These are phyloP conservation scores for Huntiella abstrusa DNA, from an alignment of 2,329 filamentous ascomycete species.

Conservation along the genomic window DNA sequence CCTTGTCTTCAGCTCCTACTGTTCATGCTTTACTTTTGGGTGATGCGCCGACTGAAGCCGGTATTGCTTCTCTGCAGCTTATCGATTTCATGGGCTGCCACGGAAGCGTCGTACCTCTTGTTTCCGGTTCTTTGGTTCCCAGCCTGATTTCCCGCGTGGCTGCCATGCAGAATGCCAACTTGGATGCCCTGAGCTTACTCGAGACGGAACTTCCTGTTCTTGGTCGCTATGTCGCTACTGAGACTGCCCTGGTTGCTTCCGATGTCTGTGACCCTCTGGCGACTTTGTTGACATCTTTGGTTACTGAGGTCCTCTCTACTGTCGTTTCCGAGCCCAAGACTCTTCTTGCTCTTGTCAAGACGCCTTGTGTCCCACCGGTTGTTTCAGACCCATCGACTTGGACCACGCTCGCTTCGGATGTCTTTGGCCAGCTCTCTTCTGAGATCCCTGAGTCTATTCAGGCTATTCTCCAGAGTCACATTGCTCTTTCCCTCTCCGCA, in stretches of 20 bases:
- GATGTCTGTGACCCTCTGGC: constrained; percentile 33
- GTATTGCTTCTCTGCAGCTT: constrained; percentile 21
- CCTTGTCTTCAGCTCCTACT: constrained; percentile 29
- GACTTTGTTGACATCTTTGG: constrained; percentile 23
- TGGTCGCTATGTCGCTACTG: constrained; percentile 30
- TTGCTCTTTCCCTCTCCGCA: constrained; percentile 28
- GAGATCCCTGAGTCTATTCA: constrained; percentile 7
- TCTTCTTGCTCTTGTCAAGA: not conserved
- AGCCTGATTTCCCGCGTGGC: constrained; percentile 38
- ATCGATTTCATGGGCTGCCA: constrained; percentile 28
- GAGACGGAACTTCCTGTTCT: constrained; percentile 46
- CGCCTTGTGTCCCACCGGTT: not conserved
- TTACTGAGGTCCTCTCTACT: constrained; percentile 14
- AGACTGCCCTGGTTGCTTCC: constrained; percentile 29
- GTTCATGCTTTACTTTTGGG: constrained; percentile 23
- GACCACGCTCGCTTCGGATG: not conserved
- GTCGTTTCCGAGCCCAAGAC: not conserved
- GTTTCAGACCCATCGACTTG: not conserved
- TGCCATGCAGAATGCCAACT: constrained; percentile 29
- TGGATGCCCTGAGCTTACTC: constrained; percentile 43
- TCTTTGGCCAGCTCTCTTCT: not conserved
- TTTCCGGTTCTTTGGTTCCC: constrained; percentile 23
- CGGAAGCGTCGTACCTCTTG: constrained; percentile 18
- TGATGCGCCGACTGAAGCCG: constrained; percentile 20
- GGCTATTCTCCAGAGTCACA: constrained; percentile 21